Evolutionary conservation across 176 grass and related monocot genomes (phyloP).

Genomic region (Oryza meridionalis): DNA sequence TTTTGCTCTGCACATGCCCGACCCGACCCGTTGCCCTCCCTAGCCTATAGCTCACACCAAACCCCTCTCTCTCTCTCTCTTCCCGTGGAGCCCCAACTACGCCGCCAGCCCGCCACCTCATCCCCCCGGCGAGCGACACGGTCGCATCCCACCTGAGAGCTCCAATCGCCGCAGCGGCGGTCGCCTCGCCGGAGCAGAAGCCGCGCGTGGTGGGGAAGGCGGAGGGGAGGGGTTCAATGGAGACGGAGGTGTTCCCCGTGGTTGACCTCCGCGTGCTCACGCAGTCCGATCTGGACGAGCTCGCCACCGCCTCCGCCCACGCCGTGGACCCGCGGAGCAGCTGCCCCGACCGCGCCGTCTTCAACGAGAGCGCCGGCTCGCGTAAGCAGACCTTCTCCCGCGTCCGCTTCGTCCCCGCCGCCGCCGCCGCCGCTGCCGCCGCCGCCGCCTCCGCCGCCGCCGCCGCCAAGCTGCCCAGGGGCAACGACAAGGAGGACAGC

Average conservation of each 20-base stretch:
- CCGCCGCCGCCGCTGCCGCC: slow-evolving; percentile 25
- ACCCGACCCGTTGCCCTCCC: too few relatives aligned
- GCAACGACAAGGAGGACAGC: slow-evolving; percentile 9
- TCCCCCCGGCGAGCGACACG: slow-evolving; percentile 31
- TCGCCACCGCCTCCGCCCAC: slow-evolving; percentile 57
- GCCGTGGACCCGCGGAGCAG: slow-evolving; percentile 48
- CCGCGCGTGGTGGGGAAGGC: background rate
- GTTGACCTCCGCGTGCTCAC: slow-evolving; percentile 78
- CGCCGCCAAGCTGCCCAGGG: background rate
- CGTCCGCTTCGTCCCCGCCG: slow-evolving; percentile 58
- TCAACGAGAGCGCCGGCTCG: slow-evolving; percentile 97
- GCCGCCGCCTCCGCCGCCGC: slow-evolving; percentile 30
- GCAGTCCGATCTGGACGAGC: slow-evolving; percentile 59
- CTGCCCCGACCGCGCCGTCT: slow-evolving; percentile 68
- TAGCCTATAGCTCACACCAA: background rate
- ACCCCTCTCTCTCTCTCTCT: background rate
- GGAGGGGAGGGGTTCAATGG: slow-evolving; percentile 36
- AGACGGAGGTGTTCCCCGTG: slow-evolving; percentile 64
- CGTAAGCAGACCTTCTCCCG: slow-evolving; percentile 92
- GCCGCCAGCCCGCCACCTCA: background rate
- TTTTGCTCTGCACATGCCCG: too few relatives aligned
- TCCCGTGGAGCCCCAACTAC: background rate
- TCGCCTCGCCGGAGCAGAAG: background rate
- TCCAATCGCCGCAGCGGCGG: background rate
- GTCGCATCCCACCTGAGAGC: slow-evolving; percentile 37